These are phyloP conservation scores for Myriosclerotinia duriaeana DNA, from an alignment of 2,329 filamentous ascomycete genomes.

Conservation along the genomic window DNA sequence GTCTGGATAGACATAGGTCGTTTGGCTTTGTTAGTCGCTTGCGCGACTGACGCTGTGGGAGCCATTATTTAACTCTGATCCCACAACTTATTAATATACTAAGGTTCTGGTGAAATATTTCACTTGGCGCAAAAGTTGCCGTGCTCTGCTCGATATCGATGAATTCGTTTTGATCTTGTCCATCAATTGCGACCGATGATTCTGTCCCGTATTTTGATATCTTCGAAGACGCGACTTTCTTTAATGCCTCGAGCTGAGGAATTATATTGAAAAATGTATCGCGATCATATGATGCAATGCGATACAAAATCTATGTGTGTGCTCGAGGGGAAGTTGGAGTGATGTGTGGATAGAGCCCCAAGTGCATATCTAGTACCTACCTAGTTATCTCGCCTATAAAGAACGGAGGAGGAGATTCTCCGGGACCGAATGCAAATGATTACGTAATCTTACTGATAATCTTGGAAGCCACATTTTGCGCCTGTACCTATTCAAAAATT, in stretches of 20 bases:
- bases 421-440: too few relatives aligned
- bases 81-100: background rate
- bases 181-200: constrained; percentile 3
- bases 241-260: background rate
- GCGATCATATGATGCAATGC: constrained; percentile 13
- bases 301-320: constrained; percentile 12
- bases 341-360: constrained; percentile 14
- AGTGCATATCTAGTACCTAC: background rate
- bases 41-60: constrained; percentile 35
- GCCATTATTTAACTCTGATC: constrained; percentile 33
- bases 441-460: too few relatives aligned
- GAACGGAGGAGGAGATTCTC: too few relatives aligned
- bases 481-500: too few relatives aligned
- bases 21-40: constrained; percentile 58
- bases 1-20: constrained; percentile 59
- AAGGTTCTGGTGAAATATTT: background rate
- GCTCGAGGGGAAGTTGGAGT: constrained; percentile 16
- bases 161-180: constrained; percentile 6
- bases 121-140: constrained; percentile 10
- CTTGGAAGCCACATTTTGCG: too few relatives aligned
- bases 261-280: background rate
- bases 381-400: too few relatives aligned
- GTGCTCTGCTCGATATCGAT: constrained; percentile 18
- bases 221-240: background rate
- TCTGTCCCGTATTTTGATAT: background rate